A percentile compares a stretch with the other conserved stretches of the same genome.
These are phyloP conservation scores for Pelargonium fulgidum DNA, from an alignment of 441 rosid genomes.

Conservation along the genomic window DNA sequence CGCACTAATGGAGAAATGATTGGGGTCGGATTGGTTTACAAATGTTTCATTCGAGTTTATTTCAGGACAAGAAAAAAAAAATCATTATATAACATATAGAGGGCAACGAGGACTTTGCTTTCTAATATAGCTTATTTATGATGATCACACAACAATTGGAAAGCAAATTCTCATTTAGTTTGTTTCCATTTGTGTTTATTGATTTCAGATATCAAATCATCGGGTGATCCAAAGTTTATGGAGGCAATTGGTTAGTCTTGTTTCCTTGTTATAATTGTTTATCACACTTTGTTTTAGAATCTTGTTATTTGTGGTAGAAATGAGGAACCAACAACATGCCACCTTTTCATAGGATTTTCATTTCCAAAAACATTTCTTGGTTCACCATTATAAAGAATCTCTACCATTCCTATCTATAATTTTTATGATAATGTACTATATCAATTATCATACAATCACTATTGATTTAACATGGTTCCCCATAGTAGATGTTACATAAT, in stretches of 20 bases:
- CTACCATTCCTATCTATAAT: neutral
- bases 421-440: no score
- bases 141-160: neutral
- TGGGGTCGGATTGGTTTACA: no score
- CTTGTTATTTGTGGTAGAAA: neutral
- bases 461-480: neutral
- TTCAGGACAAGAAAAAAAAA: neutral
- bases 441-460: neutral
- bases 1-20: no score
- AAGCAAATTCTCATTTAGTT: neutral
- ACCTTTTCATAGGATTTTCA: neutral
- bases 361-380: neutral
- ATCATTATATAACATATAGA: neutral
- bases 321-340: neutral
- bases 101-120: neutral
- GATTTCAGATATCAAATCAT: slow-evolving; percentile 70
- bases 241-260: slow-evolving; percentile 81
- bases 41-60: neutral
- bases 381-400: neutral
- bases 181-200: slow-evolving; percentile 16
- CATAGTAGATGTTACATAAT: neutral
- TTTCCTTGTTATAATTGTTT: neutral
- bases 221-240: slow-evolving; percentile 67
- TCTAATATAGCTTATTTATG: neutral
- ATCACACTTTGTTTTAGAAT: neutral